These are phyloP conservation scores for Lipomyces spencermartinsiae DNA, from an alignment of 805 yeast genomes.

Conservation along the genomic window DNA sequence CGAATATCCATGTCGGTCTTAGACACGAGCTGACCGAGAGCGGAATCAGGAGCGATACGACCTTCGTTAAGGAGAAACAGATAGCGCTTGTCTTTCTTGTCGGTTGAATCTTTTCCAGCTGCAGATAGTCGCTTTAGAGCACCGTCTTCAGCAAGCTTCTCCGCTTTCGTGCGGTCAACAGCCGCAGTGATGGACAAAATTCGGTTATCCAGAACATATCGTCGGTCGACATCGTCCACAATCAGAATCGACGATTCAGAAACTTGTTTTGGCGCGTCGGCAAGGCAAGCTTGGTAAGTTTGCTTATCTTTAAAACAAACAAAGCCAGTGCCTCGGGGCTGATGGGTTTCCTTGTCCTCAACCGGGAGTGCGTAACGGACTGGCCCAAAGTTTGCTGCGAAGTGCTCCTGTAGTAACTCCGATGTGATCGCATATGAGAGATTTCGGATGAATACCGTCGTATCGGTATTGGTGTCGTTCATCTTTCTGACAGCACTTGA, in stretches of 20 bases:
- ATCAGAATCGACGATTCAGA: slow-evolving; percentile 65
- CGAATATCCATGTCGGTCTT: slow-evolving; percentile 82
- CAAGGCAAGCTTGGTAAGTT: slow-evolving; percentile 70
- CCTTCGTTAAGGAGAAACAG: slow-evolving; percentile 92
- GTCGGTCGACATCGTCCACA: slow-evolving; percentile 81
- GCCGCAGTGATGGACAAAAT: slow-evolving; percentile 83
- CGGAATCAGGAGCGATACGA: slow-evolving; percentile 79
- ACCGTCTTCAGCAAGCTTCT: slow-evolving; percentile 71
- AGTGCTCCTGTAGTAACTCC: slow-evolving; percentile 79
- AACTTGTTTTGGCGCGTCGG: slow-evolving; percentile 77
- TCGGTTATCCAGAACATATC: slow-evolving; percentile 90
- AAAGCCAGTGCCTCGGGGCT: slow-evolving; percentile 93
- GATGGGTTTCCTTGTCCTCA: slow-evolving; percentile 79
- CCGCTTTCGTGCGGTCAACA: slow-evolving; percentile 85
- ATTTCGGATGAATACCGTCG: slow-evolving; percentile 84
- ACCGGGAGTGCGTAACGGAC: slow-evolving; percentile 95
- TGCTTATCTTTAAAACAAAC: slow-evolving; percentile 77
- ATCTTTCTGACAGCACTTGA: slow-evolving; percentile 16
- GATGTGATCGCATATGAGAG: slow-evolving; percentile 93
- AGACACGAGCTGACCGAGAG: slow-evolving; percentile 71
- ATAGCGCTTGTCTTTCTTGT: slow-evolving; percentile 77
- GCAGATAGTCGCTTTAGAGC: slow-evolving; percentile 73
- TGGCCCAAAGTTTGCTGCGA: slow-evolving; percentile 74
- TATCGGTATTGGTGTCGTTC: slow-evolving; percentile 46
- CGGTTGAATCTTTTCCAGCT: slow-evolving; percentile 80